Evolutionary conservation across 2,329 filamentous ascomycete species (phyloP).

Genomic region (Penicillium sp.): DNA sequence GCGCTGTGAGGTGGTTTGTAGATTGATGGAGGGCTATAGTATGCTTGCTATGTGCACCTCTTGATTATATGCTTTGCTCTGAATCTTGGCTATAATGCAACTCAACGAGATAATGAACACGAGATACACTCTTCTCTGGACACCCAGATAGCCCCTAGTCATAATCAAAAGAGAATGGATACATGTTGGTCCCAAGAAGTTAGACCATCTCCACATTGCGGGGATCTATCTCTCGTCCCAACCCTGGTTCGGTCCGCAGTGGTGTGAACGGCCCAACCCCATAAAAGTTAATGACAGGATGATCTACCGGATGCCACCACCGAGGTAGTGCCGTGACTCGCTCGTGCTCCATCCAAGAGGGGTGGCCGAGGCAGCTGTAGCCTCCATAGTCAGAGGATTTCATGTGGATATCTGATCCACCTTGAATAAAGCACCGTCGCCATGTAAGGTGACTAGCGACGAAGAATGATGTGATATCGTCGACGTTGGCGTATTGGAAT

Average conservation of each 20-base stretch:
- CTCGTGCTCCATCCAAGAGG: conserved; percentile 3
- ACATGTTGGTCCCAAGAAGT: neutral
- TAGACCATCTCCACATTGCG: neutral
- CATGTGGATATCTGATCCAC: conserved; percentile 8
- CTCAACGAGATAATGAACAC: neutral
- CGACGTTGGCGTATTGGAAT: too few species aligned
- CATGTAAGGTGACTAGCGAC: neutral
- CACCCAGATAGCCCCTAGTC: neutral
- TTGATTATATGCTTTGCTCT: neutral
- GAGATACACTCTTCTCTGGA: neutral
- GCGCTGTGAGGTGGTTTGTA: neutral
- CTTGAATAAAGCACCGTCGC: neutral
- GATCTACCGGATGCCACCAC: conserved; percentile 14
- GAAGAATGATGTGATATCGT: neutral
- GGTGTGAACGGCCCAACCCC: neutral
- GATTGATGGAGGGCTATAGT: neutral
- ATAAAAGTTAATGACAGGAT: neutral
- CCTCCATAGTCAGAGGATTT: neutral
- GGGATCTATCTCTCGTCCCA: neutral
- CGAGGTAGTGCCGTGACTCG: conserved; percentile 3
- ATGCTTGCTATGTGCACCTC: neutral
- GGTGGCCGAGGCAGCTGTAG: conserved; percentile 12
- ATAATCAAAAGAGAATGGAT: too few species aligned
- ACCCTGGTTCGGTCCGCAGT: neutral
- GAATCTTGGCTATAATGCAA: neutral